These are phyloP conservation scores for Cladophialophora bantiana DNA, from an alignment of 2,329 filamentous ascomycete species.

Conservation along the genomic window DNA sequence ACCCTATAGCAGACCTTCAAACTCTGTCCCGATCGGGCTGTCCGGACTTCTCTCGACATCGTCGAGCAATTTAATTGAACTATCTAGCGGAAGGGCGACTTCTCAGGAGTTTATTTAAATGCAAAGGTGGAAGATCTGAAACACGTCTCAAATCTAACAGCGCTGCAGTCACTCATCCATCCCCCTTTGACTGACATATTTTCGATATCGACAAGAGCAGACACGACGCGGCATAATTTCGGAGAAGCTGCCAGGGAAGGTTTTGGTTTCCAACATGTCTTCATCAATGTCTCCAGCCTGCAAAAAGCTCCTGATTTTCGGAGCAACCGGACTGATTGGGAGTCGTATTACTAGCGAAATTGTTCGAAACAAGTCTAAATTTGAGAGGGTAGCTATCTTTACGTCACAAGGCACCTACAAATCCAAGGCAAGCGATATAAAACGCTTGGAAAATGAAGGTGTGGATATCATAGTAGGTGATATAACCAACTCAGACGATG, in stretches of 20 bases:
- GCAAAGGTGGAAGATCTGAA: neutral
- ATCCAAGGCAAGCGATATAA: conserved; percentile 58
- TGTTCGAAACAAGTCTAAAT: conserved; percentile 51
- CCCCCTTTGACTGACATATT: too few species aligned
- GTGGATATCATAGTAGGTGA: conserved; percentile 65
- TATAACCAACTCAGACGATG: conserved; percentile 58
- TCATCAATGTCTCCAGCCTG: conserved; percentile 10
- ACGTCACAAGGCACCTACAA: conserved; percentile 61
- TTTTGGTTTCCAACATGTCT: conserved; percentile 7
- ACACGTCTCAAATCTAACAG: neutral
- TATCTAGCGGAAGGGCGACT: neutral
- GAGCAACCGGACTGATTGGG: conserved; percentile 61
- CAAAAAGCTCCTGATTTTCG: conserved; percentile 56
- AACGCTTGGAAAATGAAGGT: conserved; percentile 54
- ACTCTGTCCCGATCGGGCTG: neutral
- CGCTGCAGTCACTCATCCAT: too few species aligned
- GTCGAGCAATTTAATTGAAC: neutral
- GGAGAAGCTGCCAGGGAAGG: neutral
- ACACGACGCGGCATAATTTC: neutral
- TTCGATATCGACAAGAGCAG: neutral
- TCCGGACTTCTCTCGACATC: neutral
- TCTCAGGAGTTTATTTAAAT: neutral
- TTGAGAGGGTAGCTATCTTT: conserved; percentile 62
- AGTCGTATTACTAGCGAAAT: conserved; percentile 58
- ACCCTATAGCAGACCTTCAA: neutral